Conservation (phyloP, 2,329 filamentous ascomycete species). For the Nothopassalora personata region DNA sequence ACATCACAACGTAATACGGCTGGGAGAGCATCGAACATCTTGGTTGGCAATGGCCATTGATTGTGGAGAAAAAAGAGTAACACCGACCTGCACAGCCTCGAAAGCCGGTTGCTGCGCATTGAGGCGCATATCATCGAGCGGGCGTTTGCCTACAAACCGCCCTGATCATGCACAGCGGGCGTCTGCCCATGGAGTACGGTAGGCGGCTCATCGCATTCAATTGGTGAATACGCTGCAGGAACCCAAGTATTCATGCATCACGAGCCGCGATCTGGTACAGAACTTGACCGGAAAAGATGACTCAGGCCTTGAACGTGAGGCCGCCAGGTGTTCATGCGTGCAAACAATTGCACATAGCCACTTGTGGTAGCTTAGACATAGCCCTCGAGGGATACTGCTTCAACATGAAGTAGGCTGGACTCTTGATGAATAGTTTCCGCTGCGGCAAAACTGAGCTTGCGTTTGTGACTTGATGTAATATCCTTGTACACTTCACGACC, state of each 20-base stretch:
- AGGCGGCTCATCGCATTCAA: background rate
- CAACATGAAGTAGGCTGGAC: background rate
- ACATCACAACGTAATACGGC: background rate
- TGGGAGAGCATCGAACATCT: background rate
- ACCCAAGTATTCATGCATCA: background rate
- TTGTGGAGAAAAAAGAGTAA: background rate
- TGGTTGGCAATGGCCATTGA: background rate
- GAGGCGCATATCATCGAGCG: background rate
- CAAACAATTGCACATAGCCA: conserved; percentile 2
- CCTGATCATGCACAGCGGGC: background rate
- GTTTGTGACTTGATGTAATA: background rate
- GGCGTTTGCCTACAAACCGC: background rate
- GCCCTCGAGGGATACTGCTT: background rate
- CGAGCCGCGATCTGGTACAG: background rate
- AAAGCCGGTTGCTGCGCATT: background rate
- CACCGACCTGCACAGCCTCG: background rate
- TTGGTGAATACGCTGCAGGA: background rate
- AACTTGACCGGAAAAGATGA: background rate
- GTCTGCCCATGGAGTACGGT: background rate
- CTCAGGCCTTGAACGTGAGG: background rate
- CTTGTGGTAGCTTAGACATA: background rate
- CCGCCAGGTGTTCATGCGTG: background rate
- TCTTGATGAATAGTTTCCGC: background rate
- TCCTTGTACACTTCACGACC: background rate
- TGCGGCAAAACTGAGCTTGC: background rate